These are phyloP conservation scores for Plasmodium coatneyi DNA, from an alignment of 169 alveolate genomes.

Conservation along the genomic window DNA sequence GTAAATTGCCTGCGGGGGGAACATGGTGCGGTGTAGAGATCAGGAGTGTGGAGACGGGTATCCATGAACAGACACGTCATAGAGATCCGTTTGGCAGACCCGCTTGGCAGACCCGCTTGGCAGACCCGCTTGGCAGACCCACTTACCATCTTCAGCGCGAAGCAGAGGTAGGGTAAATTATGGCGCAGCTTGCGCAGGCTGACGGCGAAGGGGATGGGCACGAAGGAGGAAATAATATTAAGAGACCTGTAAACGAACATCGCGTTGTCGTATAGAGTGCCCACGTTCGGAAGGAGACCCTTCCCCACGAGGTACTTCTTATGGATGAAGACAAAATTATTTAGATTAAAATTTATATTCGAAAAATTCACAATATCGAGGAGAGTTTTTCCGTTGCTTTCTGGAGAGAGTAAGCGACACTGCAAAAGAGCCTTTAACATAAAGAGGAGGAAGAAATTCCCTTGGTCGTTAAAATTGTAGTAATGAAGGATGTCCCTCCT, in stretches of 20 bases:
- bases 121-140: too few relatives aligned
- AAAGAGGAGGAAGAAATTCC: slow-evolving; percentile 7
- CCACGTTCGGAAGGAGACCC: neutral
- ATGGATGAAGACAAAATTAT: slow-evolving; percentile 29
- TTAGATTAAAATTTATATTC: slow-evolving; percentile 31
- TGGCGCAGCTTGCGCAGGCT: slow-evolving; percentile 12
- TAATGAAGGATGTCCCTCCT: slow-evolving; percentile 13
- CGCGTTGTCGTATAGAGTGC: slow-evolving; percentile 21
- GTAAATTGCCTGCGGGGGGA: slow-evolving; percentile 14
- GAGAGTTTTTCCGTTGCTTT: neutral
- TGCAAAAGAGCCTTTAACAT: neutral
- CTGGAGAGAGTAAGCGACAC: neutral
- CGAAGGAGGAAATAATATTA: slow-evolving; percentile 28
- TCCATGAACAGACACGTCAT: too few relatives aligned
- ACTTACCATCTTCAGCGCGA: slow-evolving; percentile 41
- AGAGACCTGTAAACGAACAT: slow-evolving; percentile 12
- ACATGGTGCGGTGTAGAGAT: neutral
- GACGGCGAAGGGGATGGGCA: slow-evolving; percentile 21
- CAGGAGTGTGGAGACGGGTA: neutral
- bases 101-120: neutral
- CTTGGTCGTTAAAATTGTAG: slow-evolving; percentile 23
- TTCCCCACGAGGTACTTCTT: slow-evolving; percentile 27
- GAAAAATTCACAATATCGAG: slow-evolving; percentile 30
- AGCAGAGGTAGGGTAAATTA: slow-evolving; percentile 28
- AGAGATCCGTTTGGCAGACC: too few relatives aligned